phyloP scores from a whole-genome alignment of 306 rosid genomes.

The Medicago lupulina region DNA sequence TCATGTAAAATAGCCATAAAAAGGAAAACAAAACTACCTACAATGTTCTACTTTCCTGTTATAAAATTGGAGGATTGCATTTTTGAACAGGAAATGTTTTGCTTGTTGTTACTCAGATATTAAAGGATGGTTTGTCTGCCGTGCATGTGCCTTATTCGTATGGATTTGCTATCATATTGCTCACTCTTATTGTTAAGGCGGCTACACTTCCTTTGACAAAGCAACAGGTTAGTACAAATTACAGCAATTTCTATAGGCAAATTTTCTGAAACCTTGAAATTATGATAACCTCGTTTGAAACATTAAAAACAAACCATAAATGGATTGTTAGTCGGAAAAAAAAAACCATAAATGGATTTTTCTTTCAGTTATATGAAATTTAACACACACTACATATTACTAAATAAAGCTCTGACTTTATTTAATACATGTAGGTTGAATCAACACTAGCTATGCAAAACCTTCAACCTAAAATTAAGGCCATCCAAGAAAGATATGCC shows the following conservation, averaged over 20 bases:
- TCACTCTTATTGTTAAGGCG: constrained; percentile 80
- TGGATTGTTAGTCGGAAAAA: not conserved
- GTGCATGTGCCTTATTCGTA: constrained; percentile 92
- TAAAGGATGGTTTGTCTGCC: constrained; percentile 79
- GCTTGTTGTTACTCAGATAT: constrained; percentile 22
- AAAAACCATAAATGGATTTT: constrained; percentile 10
- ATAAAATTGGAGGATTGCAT: not conserved
- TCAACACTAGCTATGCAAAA: constrained; percentile 98
- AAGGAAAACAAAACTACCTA: not conserved
- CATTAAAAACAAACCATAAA: constrained; percentile 3
- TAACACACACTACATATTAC: too few species aligned
- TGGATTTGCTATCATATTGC: constrained; percentile 95
- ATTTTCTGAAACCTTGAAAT: constrained; percentile 29
- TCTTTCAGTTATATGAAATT: constrained; percentile 19
- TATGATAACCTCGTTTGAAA: not conserved
- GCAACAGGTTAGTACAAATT: constrained; percentile 73
- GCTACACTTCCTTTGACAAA: constrained; percentile 90
- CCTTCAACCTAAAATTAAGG: constrained; percentile 96
- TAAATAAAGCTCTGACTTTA: constrained; percentile 31
- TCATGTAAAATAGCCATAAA: not conserved
- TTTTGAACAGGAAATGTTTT: constrained; percentile 18
- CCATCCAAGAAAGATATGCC: constrained; percentile 95
- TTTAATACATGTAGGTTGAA: constrained; percentile 68
- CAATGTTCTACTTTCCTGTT: not conserved
- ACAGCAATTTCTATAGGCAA: constrained; percentile 17